Evolutionary conservation across 2,329 filamentous ascomycete species (phyloP).

Genomic region (Chrysoporthe cubensis): DNA sequence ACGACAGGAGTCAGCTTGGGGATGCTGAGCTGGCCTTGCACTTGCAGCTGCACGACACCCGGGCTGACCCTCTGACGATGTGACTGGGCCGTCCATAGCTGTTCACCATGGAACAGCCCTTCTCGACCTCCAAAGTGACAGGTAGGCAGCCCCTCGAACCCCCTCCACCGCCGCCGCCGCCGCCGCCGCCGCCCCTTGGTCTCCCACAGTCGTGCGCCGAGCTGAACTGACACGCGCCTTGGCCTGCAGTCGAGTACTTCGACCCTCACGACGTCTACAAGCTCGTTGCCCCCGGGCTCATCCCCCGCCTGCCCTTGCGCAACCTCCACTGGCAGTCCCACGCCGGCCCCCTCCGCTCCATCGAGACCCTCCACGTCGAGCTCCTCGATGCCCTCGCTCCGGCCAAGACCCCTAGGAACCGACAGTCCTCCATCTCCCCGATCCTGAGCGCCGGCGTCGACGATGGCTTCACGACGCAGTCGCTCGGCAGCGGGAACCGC

Average conservation of each 20-base stretch:
- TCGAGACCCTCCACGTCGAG: conserved; percentile 89
- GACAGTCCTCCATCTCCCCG: conserved; percentile 21
- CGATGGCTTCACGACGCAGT: conserved; percentile 66
- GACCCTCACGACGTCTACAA: conserved; percentile 90
- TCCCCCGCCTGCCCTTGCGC: conserved; percentile 78
- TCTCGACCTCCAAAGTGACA: conserved; percentile 77
- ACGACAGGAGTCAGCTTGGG: conserved; percentile 9
- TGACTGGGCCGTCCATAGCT: conserved; percentile 36
- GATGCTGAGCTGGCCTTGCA: conserved; percentile 28
- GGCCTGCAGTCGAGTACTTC: conserved; percentile 85
- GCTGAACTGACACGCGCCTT: conserved; percentile 12
- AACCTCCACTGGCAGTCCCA: conserved; percentile 98
- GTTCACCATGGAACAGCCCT: conserved; percentile 66
- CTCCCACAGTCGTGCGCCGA: conserved; percentile 11
- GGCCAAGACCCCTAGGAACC: conserved; percentile 33
- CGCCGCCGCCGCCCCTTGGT: conserved; percentile 30
- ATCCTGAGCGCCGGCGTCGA: conserved; percentile 43
- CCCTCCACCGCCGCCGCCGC: conserved; percentile 30
- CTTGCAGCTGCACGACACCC: conserved; percentile 7
- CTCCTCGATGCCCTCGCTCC: conserved; percentile 65
- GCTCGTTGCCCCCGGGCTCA: conserved; percentile 76
- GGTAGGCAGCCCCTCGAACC: conserved; percentile 49
- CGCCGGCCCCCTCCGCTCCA: conserved; percentile 86
- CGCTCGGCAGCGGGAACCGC: conserved; percentile 45
- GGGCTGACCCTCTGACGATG: conserved; percentile 9